Percentiles rank a stretch among this genome's conserved stretches.
Conservation (phyloP, 495 filamentous ascomycete species). For the Aspergillus ellipticus region DNA sequence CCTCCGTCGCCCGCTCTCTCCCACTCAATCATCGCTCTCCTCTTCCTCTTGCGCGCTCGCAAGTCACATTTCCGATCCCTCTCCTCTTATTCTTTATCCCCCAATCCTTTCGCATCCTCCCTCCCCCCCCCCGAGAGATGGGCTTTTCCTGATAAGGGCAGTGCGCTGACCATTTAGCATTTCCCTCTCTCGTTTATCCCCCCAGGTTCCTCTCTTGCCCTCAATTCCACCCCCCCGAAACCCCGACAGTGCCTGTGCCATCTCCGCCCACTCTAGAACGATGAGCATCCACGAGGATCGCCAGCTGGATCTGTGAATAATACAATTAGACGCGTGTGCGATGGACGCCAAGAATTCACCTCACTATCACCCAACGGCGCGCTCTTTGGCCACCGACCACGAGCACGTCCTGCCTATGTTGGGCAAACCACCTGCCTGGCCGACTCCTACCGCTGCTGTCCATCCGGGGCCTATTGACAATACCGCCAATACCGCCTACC, state of each 20-base stretch:
- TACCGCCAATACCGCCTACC: neutral
- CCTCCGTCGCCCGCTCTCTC: neutral
- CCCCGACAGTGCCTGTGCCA: neutral
- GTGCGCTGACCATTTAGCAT: conserved; percentile 29
- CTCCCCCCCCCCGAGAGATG: conserved; percentile 16
- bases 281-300: conserved; percentile 23
- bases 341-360: conserved; percentile 34
- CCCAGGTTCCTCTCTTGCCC: conserved; percentile 8
- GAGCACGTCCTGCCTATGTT: conserved; percentile 30
- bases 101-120: conserved; percentile 11
- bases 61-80: neutral
- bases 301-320: conserved; percentile 18
- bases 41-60: neutral
- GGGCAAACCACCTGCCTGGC: conserved; percentile 18
- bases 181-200: conserved; percentile 12
- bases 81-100: neutral
- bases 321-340: conserved; percentile 15
- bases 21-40: conserved; percentile 1
- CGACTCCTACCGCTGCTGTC: neutral
- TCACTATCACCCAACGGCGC: conserved; percentile 15
- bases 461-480: neutral
- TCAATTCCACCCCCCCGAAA: neutral
- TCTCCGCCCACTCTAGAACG: conserved; percentile 9
- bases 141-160: conserved; percentile 27
- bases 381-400: conserved; percentile 17